phyloP scores from a whole-genome alignment of 2,329 filamentous ascomycete species.

The Neofusicoccum cordaticola region DNA sequence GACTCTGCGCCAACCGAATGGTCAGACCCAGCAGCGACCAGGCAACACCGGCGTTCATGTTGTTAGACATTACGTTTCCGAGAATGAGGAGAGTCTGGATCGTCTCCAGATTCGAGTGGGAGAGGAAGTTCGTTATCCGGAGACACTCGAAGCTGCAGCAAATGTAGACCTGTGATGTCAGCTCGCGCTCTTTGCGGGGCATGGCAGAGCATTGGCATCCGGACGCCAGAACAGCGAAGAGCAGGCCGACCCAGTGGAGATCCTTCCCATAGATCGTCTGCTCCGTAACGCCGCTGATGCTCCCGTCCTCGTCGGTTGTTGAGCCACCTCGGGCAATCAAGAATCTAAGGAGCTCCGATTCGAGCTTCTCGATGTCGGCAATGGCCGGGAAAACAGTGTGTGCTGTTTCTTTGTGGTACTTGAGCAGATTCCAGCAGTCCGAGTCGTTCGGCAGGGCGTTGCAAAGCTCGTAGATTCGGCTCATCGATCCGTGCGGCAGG shows the following conservation, averaged over 20 bases:
- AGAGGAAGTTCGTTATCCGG: slow-evolving; percentile 62
- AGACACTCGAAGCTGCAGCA: slow-evolving; percentile 65
- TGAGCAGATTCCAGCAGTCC: slow-evolving; percentile 58
- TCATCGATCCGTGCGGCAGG: slow-evolving; percentile 56
- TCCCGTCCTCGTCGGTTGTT: slow-evolving; percentile 39
- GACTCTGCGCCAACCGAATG: slow-evolving; percentile 58
- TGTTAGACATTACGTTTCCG: slow-evolving; percentile 60
- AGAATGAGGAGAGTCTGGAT: slow-evolving; percentile 63
- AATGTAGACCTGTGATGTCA: slow-evolving; percentile 64
- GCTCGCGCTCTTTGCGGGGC: slow-evolving; percentile 57
- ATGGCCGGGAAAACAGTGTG: slow-evolving; percentile 61
- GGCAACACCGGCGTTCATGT: slow-evolving; percentile 63
- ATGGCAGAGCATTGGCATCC: slow-evolving; percentile 60
- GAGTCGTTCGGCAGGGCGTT: slow-evolving; percentile 58
- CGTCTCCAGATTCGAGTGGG: slow-evolving; percentile 58
- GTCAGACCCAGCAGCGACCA: slow-evolving; percentile 61
- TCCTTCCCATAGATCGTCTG: slow-evolving; percentile 57
- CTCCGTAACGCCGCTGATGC: slow-evolving; percentile 45
- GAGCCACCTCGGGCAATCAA: slow-evolving; percentile 50
- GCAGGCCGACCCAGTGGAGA: slow-evolving; percentile 57
- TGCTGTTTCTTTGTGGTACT: slow-evolving; percentile 57
- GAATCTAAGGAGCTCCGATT: slow-evolving; percentile 53
- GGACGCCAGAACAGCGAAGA: slow-evolving; percentile 62
- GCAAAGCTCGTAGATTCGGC: slow-evolving; percentile 57
- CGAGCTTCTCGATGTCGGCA: slow-evolving; percentile 54